Evolutionary conservation across 768 basidiomycete genomes (phyloP).

Genomic region (Rhizopogon salebrosus): DNA sequence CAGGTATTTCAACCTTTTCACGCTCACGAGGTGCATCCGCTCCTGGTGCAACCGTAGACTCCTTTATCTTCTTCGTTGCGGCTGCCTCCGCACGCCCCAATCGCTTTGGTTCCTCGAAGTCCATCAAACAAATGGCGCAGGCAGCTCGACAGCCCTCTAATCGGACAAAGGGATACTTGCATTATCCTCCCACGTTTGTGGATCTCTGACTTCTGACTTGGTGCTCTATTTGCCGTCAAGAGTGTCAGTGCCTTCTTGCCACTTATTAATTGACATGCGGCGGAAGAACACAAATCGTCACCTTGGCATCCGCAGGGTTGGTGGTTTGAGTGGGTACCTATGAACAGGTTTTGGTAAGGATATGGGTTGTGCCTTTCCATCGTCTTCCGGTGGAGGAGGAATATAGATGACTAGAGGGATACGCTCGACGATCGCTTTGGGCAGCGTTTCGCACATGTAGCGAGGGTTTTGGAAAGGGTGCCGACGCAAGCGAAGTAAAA

Average conservation of each 20-base stretch:
- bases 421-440: conserved; percentile 60
- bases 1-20: conserved; percentile 22
- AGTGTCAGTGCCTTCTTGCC: conserved; percentile 6
- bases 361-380: no score
- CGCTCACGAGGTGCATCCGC: conserved; percentile 6
- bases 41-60: conserved; percentile 1
- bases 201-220: conserved; percentile 19
- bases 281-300: conserved; percentile 52
- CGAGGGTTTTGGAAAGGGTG: conserved; percentile 73
- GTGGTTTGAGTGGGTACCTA: conserved; percentile 55
- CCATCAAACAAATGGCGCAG: conserved; percentile 81
- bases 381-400: no score
- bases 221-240: conserved; percentile 10
- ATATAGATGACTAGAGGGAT: no score
- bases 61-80: conserved; percentile 25
- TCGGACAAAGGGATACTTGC: conserved; percentile 75
- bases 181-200: conserved; percentile 67
- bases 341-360: conserved; percentile 46
- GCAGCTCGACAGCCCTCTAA: conserved; percentile 79
- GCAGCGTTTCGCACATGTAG: conserved; percentile 68
- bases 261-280: conserved; percentile 19
- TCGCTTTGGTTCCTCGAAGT: conserved; percentile 70
- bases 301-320: conserved; percentile 26
- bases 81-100: conserved; percentile 15
- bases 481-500: conserved; percentile 73